phyloP scores from a whole-genome alignment of 1,284 basidiomycete species.

The Ceratobasidium sp. region DNA sequence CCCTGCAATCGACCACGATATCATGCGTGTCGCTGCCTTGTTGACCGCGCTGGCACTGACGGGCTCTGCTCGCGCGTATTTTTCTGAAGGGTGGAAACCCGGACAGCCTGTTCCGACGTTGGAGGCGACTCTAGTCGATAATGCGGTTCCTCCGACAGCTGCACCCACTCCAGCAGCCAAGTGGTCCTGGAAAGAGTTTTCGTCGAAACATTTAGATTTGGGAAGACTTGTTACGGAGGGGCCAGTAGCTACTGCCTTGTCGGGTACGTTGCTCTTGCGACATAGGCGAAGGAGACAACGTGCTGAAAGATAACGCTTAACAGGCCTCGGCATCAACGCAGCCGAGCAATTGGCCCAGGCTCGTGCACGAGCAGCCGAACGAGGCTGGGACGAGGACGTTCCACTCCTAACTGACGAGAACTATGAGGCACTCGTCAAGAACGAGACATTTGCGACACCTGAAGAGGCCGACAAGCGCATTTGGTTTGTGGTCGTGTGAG shows the following conservation, averaged over 20 bases:
- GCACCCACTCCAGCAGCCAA: conserved; percentile 42
- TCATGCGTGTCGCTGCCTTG: conserved; percentile 7
- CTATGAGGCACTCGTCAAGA: conserved; percentile 68
- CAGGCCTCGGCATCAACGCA: conserved; percentile 65
- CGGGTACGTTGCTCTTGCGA: neutral
- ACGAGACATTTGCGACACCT: conserved; percentile 63
- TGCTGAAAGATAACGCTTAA: conserved; percentile 8
- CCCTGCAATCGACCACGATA: conserved; percentile 44
- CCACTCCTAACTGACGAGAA: conserved; percentile 78
- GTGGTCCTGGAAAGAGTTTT: conserved; percentile 42
- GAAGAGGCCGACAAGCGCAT: conserved; percentile 69
- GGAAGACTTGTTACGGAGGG: conserved; percentile 58
- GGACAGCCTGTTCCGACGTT: conserved; percentile 60
- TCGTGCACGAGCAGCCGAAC: conserved; percentile 47
- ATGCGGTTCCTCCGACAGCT: conserved; percentile 43
- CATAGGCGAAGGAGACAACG: neutral
- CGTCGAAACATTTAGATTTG: conserved; percentile 52
- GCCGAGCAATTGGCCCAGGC: conserved; percentile 61
- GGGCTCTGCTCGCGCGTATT: conserved; percentile 60
- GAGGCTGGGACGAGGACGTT: conserved; percentile 72
- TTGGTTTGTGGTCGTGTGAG: conserved; percentile 77
- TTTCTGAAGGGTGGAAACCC: conserved; percentile 78
- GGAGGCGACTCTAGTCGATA: conserved; percentile 44
- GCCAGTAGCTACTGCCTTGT: conserved; percentile 62
- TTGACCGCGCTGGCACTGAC: conserved; percentile 48